Percentiles rank a stretch among this genome's conserved stretches.
Conservation (phyloP, 1,284 basidiomycete species). For the Cystobasidium pallidum region DNA sequence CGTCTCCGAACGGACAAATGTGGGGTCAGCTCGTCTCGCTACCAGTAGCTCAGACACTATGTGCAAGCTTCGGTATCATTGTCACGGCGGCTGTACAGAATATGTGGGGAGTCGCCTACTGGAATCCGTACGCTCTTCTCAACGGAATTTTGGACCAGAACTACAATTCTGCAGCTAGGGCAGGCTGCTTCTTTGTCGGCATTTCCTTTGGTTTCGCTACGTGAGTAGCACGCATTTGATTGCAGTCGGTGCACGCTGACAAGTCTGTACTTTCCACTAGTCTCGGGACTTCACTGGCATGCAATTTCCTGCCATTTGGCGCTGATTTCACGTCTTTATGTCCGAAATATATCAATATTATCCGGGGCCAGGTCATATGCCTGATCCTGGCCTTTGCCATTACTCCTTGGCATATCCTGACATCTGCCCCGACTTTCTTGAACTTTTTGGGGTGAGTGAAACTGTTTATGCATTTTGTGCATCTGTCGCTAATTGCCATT, state of each 20-base stretch:
- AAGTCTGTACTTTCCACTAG: slow-evolving; percentile 45
- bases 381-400: slow-evolving; percentile 52
- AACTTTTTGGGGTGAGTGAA: slow-evolving; percentile 30
- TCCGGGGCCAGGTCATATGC: slow-evolving; percentile 53
- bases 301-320: slow-evolving; percentile 56
- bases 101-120: slow-evolving; percentile 52
- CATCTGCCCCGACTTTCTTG: slow-evolving; percentile 45
- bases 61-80: slow-evolving; percentile 56
- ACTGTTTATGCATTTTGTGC: no score
- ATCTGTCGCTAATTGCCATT: no score
- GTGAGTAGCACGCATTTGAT: slow-evolving; percentile 1
- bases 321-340: slow-evolving; percentile 55
- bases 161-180: slow-evolving; percentile 44
- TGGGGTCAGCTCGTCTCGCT: slow-evolving; percentile 49
- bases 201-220: slow-evolving; percentile 35
- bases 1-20: slow-evolving; percentile 42
- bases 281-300: slow-evolving; percentile 55
- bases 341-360: slow-evolving; percentile 56
- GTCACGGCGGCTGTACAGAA: slow-evolving; percentile 51
- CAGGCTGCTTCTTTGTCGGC: slow-evolving; percentile 36
- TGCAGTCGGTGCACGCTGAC: background rate
- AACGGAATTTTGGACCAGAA: slow-evolving; percentile 51
- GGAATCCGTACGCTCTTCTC: slow-evolving; percentile 55
- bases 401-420: slow-evolving; percentile 56
- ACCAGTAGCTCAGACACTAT: slow-evolving; percentile 54